Base-by-base conservation (phyloP, 176 grass and related monocot genomes). In the Hordeum vulgare region DNA sequence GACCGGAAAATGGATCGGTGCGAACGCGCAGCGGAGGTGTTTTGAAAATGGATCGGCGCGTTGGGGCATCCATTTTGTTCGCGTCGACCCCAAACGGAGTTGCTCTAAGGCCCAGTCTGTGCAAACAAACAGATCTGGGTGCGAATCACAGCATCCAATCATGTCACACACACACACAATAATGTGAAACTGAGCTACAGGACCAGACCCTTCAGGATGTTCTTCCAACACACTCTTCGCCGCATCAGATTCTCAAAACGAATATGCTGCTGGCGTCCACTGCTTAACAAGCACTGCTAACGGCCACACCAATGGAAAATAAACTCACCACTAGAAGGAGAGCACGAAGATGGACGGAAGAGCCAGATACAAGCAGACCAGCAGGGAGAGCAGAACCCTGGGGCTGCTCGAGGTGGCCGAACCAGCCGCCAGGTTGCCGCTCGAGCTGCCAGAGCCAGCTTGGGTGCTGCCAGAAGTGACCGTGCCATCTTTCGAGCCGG, bases 211-310 rank as follows among this genome's bases (percentile, higher is more conserved):
- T 51, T 18, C 42, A 74, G 71, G 25, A 47, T 74, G 37, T 40
- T 40, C 37, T 71, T 64, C 36, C 41, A 9, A 25, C 8, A 11
- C 4, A 72, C 70, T 53, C 71, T 0, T 53, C 31, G 81, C 41
- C 33, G 69, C 59, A 94, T 75, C 67, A 87, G 80, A 41, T 75
- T 73, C 81, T 36, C 51, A 83, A 88, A 91, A 56, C 7, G 31
- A 85, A 81, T 40, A 89, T n/a, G 57, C 33, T 77, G 72, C 56
- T 24, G n/a, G 14, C 60, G 23, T 56, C 42, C 41, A 41, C 72
- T 58, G 12, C 21, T 82, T 36, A 77, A 56, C 10, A 15, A 41
- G 56, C 4, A 44, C 54, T 18, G 3, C 31, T 39, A 68, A 13
- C 13, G 37, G 29, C 40, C 47, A 33, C 56, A 53, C 0, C 5